Evolutionary conservation across 495 filamentous ascomycete species (phyloP), one percentile per base, ranked within the genome.

Genomic region (Aspergillus taichungensis): DNA sequence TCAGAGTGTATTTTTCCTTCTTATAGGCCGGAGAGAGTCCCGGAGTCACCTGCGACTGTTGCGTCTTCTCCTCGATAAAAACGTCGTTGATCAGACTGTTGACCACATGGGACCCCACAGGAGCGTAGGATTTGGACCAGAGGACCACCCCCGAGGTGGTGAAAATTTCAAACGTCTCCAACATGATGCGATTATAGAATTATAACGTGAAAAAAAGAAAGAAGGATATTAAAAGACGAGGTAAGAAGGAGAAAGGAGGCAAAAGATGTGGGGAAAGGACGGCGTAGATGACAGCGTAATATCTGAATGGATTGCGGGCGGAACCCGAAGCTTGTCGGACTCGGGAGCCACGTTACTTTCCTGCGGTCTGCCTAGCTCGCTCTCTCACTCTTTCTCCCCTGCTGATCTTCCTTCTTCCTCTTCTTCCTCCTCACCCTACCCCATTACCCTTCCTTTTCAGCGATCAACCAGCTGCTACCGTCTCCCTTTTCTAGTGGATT

Each of bases 131-230:
- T 56, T 84, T 83, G 29, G 92, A 96, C 92, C 92, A 98, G 34
- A 98, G 75, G 36, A 98, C 92, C 40, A 98, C 88, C 18, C 92
- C 92, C 12, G 92, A 95, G 31, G 90, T 94, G 43, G 88, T 94
- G 14, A 98, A 62, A 45, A 98, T 91, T 65, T 98, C 92, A 58
- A 98, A 97, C 12, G 84, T 81, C 65, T 98, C 92, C 64, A 98
- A 70, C 90, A 96, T 96, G 6, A 34, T 55, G 39, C 39, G 7
- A 39, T 45, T 11, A 10, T 30, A 28, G 3, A 5, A 5, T 2
- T 27, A n/a, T 27, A 29, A 8, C 9, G 8, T 24, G 18, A 2
- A 38, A 38, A 11, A 14, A 36, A 13, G 18, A 2, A 38, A 38
- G 9, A 14, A 36, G 18, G 34, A 46, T 37, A 36, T 10, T 34